Base-by-base conservation (phyloP, 2,329 filamentous ascomycete species). In the Fusarium liriodendri region DNA sequence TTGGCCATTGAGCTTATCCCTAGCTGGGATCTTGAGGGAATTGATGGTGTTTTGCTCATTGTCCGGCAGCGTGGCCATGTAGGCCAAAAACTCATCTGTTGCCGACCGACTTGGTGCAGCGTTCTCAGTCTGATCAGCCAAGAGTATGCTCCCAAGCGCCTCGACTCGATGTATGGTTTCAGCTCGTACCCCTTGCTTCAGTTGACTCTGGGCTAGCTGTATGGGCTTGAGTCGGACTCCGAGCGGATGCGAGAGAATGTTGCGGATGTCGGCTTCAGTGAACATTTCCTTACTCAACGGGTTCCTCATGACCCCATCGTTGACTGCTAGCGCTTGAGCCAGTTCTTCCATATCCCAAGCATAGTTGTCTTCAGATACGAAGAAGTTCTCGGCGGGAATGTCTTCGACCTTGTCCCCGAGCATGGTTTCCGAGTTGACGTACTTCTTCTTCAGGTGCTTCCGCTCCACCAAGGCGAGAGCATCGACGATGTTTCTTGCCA, bases 381-480 rank as follows among this genome's bases (percentile, higher is more conserved):
- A 60, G 18, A 60, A 60, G 37, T 60, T 60, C 18, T 45, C 25
- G 6, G 57, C 25, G 10, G 57, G 25, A 22, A 60, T 60, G 18
- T 60, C 57, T 22, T 60, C 35, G 2, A 60, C 33, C 57, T 42
- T 60, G 27, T 60, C 57, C 25, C 57, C 57, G 9, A 40, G 38
- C 57, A 60, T 60, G 11, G 57, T 60, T 42, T 60, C 57, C 18
- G 37, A 60, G 35, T 60, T 60, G 57, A 42, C 25, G 18, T 60
- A 60, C 57, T 60, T 60, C 37, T 60, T 60, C 38, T 60, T 40
- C 57, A 60, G 57, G 27, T 60, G 57, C 37, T 60, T 45, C 18
- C 57, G 33, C 11, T 60, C 57, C 37, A 60, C 57, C 5, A 60
- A 60, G 22, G 57, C 37, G 37, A 60, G 25, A 7, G 57, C 57